Evolutionary conservation across 2,329 filamentous ascomycete genomes (phyloP), one percentile per base, ranked within the genome.

Genomic region (Domatiomyces catenatus): DNA sequence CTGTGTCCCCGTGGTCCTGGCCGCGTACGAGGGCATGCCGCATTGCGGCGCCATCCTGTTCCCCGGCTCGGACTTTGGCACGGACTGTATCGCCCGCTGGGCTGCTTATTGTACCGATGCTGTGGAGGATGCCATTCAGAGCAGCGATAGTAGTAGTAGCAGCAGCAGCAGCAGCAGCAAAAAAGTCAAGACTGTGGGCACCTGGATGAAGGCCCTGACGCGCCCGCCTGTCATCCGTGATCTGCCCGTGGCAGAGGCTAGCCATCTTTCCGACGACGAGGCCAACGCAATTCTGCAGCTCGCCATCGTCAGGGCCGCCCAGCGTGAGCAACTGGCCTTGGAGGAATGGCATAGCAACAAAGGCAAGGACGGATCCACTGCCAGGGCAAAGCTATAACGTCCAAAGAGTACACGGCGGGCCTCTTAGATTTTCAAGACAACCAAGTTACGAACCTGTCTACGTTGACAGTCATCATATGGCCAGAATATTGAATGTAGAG

Each of bases 1-100:
- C 20, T 64, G 60, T 3, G 54, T 63, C 0, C 32, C 32, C 8
- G 63, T 70, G 8, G 55, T 66, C 2, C 61, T 69, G 5, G 65
- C 70, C 46, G 64, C 66, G 46, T 70, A 67, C 47, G 69, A 72
- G 52, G 69, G 69, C 8, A 69, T 70, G 66, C 69, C 69, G 8
- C 69, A 72, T 52, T 70, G 68, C 47, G 70, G 86, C 61, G 77
- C 75, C 0, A 59, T 79, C 55, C 55, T 85, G 1, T 66, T 86
- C 50, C 64, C 71, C 1, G 64, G 66, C 3, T 62, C 72, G 1
- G 61, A 69, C 1, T 71, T 66, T 26, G 67, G 74, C 2, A 66
- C 61, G 56, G 70, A 74, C 46, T 83, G 78, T 58, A 74, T 78
- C 51, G 63, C 71, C 12, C 67, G 69, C 2, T 79, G 79, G 75